Evolutionary conservation across 306 rosid genomes (phyloP).

Genomic region (Nissolia schottii): DNA sequence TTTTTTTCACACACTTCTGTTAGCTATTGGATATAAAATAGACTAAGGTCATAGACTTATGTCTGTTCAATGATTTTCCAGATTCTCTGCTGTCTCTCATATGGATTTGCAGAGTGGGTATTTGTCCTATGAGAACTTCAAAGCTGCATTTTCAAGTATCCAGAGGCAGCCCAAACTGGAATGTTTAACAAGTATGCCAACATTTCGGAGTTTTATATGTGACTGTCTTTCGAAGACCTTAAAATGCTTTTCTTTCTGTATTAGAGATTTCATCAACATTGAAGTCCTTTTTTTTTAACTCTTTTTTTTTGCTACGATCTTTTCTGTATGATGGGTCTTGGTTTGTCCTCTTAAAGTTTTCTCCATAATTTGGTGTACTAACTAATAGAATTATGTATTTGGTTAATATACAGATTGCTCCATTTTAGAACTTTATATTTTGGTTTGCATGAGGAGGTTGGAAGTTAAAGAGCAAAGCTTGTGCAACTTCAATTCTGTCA

Average conservation of each 20-base stretch:
- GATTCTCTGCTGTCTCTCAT: conserved; percentile 70
- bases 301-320: too few relatives aligned
- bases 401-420: conserved; percentile 61
- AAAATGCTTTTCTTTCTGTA: background rate
- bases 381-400: background rate
- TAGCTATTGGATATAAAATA: background rate
- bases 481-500: conserved; percentile 79
- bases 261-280: background rate
- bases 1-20: conserved; percentile 20
- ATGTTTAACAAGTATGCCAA: conserved; percentile 59
- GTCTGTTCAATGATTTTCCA: conserved; percentile 32
- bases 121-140: conserved; percentile 57
- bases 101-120: conserved; percentile 74
- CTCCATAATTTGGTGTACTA: conserved; percentile 8
- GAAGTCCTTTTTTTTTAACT: background rate
- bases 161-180: conserved; percentile 82
- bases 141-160: conserved; percentile 59
- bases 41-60: conserved; percentile 24
- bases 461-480: conserved; percentile 74
- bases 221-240: background rate
- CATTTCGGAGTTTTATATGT: background rate
- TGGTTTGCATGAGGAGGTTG: conserved; percentile 93
- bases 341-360: background rate
- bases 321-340: background rate
- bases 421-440: conserved; percentile 72